Percentiles rank a stretch among this genome's conserved stretches.
Conservation (phyloP, 371 early-diverging fungal species). For the Entomophthora muscae region DNA sequence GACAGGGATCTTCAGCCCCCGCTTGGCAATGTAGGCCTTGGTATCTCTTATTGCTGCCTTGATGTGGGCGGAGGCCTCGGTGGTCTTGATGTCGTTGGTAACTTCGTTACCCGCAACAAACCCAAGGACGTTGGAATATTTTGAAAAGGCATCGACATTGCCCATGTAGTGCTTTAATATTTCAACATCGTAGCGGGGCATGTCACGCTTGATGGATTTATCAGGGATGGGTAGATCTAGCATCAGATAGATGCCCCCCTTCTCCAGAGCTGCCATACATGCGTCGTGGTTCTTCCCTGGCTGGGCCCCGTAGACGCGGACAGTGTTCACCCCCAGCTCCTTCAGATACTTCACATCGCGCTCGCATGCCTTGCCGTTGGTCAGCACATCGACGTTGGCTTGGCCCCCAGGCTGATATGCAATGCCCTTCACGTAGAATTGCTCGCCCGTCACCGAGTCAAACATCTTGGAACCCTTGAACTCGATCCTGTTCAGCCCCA, state of each 20-base stretch:
- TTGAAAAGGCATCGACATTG: conserved; percentile 44
- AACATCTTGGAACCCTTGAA: conserved; percentile 57
- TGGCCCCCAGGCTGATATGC: conserved; percentile 52
- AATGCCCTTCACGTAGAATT: conserved; percentile 62
- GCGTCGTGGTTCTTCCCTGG: conserved; percentile 45
- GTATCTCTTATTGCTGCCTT: conserved; percentile 54
- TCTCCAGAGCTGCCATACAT: conserved; percentile 52
- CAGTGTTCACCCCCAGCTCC: conserved; percentile 46
- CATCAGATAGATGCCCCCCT: conserved; percentile 48
- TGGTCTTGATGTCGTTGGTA: conserved; percentile 42
- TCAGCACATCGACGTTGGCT: conserved; percentile 33
- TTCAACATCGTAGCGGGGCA: conserved; percentile 38
- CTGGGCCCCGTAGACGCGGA: conserved; percentile 54
- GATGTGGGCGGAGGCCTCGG: conserved; percentile 47
- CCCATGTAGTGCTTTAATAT: conserved; percentile 31
- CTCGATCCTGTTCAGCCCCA: conserved; percentile 33
- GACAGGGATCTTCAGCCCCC: conserved; percentile 39
- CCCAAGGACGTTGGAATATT: conserved; percentile 40
- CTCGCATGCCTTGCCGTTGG: conserved; percentile 34
- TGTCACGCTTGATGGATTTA: conserved; percentile 38
- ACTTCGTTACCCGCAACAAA: conserved; percentile 74
- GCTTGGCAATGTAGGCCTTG: conserved; percentile 25
- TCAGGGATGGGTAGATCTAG: conserved; percentile 45
- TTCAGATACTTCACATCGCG: conserved; percentile 48
- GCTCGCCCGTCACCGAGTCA: conserved; percentile 43